Evolutionary conservation across 2,329 filamentous ascomycete species (phyloP).

Genomic region (Fonsecaea monophora): DNA sequence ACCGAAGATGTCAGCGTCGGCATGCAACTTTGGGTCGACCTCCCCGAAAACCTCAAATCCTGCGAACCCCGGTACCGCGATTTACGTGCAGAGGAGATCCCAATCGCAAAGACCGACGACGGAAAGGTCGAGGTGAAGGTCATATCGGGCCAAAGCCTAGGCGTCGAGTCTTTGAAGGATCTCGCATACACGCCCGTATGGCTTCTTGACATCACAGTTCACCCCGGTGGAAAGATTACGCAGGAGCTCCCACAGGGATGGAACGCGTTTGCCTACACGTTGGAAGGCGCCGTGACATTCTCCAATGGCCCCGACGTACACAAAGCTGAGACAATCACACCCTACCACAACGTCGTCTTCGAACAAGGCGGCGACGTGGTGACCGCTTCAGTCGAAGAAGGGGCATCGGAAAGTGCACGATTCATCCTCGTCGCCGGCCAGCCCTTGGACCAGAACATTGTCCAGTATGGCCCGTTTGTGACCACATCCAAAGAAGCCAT

Average conservation of each 20-base stretch:
- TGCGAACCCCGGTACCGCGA: constrained; percentile 95
- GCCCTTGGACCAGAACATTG: constrained; percentile 78
- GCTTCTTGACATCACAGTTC: constrained; percentile 82
- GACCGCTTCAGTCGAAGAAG: constrained; percentile 70
- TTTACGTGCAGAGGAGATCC: constrained; percentile 78
- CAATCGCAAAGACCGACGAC: constrained; percentile 71
- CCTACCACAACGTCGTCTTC: constrained; percentile 91
- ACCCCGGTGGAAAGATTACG: constrained; percentile 76
- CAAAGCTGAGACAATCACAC: constrained; percentile 61
- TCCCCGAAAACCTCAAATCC: constrained; percentile 79
- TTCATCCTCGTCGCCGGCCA: constrained; percentile 76
- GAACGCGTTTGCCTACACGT: constrained; percentile 88
- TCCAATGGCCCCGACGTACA: constrained; percentile 44
- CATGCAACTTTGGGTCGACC: constrained; percentile 94
- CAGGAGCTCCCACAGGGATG: constrained; percentile 80
- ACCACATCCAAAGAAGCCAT: constrained; percentile 74
- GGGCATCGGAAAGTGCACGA: constrained; percentile 62
- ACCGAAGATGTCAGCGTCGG: constrained; percentile 84
- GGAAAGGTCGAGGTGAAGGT: constrained; percentile 83
- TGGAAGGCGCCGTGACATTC: constrained; percentile 75
- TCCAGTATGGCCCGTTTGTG: constrained; percentile 89
- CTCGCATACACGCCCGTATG: constrained; percentile 97
- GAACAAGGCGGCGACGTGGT: constrained; percentile 78
- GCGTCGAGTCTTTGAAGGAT: constrained; percentile 85
- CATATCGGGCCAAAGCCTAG: constrained; percentile 84